Evolutionary conservation across 2,329 filamentous ascomycete genomes (phyloP).

Genomic region (Pestalotiopsis sp.): DNA sequence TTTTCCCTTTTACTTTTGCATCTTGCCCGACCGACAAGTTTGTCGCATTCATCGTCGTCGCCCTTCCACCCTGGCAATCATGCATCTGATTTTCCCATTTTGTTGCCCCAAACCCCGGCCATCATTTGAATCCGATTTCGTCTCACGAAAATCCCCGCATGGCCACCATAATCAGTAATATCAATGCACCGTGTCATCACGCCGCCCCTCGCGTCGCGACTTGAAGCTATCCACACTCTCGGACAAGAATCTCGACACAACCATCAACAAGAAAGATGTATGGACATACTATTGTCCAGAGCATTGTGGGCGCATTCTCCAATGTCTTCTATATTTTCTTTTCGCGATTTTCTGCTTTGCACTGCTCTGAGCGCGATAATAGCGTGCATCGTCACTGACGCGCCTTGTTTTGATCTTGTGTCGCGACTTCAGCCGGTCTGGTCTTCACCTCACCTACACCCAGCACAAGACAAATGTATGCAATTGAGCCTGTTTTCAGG

Average conservation of each 20-base stretch:
- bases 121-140: conserved; percentile 1
- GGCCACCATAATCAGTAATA: neutral
- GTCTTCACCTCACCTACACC: neutral
- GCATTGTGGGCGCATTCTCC: neutral
- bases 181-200: neutral
- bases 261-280: neutral
- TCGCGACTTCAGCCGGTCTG: neutral
- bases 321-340: neutral
- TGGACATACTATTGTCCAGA: neutral
- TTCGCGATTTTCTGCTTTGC: neutral
- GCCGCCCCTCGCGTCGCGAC: conserved; percentile 11
- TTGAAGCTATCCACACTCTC: conserved; percentile 33
- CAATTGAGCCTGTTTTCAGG: neutral
- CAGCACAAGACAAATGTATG: neutral
- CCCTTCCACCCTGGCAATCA: conserved; percentile 21
- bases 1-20: conserved; percentile 20
- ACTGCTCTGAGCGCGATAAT: neutral
- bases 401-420: conserved; percentile 3
- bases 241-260: conserved; percentile 15
- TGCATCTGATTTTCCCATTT: neutral
- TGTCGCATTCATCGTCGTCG: conserved; percentile 27
- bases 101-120: neutral
- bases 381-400: neutral
- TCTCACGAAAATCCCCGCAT: neutral
- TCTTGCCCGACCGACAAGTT: conserved; percentile 15